A percentile compares a stretch with the other conserved stretches of the same genome.
phyloP scores from a whole-genome alignment of 345 rosid species.

The Garcia nutans region DNA sequence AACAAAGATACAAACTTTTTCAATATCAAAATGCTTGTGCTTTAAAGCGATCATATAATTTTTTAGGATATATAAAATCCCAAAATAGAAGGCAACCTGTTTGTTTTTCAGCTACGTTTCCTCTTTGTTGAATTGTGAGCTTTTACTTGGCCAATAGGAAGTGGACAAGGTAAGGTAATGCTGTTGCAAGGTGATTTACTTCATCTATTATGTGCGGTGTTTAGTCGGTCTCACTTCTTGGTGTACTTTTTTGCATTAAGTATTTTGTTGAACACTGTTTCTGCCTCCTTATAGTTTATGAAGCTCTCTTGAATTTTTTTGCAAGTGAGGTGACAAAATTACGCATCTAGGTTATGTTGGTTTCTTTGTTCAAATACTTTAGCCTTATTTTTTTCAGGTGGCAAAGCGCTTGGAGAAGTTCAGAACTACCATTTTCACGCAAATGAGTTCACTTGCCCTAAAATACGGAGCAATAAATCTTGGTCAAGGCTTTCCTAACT shows the following conservation, averaged over 20 bases:
- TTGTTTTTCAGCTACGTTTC: too few relatives aligned
- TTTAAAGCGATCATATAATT: too few relatives aligned
- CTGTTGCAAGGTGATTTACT: too few relatives aligned
- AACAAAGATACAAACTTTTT: too few relatives aligned
- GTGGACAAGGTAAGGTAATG: too few relatives aligned
- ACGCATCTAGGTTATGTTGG: background rate
- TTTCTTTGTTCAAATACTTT: background rate
- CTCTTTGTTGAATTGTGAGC: too few relatives aligned
- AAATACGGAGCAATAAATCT: conserved; percentile 89
- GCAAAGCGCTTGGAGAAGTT: conserved; percentile 91
- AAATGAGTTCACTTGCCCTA: conserved; percentile 80
- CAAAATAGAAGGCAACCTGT: too few relatives aligned
- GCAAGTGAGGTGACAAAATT: background rate
- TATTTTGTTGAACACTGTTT: background rate
- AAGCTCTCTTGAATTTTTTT: background rate
- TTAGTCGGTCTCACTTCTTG: too few relatives aligned
- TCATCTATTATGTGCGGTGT: too few relatives aligned
- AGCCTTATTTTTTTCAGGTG: conserved; percentile 40
- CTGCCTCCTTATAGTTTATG: background rate
- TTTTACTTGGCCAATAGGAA: too few relatives aligned
- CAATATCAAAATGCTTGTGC: too few relatives aligned
- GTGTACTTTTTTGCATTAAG: background rate
- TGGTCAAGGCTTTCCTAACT: conserved; percentile 97
- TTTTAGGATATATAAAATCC: too few relatives aligned
- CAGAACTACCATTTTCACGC: conserved; percentile 92